Evolutionary conservation across 352 stramenopile species (phyloP), one percentile per base, ranked within the genome.

Genomic region (Globisporangium splendens): DNA sequence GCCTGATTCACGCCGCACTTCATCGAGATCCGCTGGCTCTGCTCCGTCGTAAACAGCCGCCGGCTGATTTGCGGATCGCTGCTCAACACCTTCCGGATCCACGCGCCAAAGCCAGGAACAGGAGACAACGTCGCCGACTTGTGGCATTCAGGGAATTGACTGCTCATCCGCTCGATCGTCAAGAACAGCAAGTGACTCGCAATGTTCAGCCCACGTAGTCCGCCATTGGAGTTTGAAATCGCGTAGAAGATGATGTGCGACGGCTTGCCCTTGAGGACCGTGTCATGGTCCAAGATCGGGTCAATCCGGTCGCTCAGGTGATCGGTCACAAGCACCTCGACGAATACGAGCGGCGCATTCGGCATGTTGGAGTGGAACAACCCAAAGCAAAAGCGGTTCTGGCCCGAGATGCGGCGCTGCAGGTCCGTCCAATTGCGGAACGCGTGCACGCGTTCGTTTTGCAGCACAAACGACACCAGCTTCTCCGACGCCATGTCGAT

Each of bases 171-270:
- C 47, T 90, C 77, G 46, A 95, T 93, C 10, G 85, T 92, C 31
- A 93, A 63, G 46, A 95, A 95, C 17, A 95, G 61, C 54, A 95
- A 63, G 22, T 95, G 85, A 24, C 81, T 92, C 18, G 81, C 85
- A 0, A 89, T 87, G 55, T 95, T 95, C 21, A 95, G 56, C 39
- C 85, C 85, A 0, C 80, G 81, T n/a, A 95, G 71, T 14, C 85
- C 85, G 17, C 63, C 62, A 61, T 95, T 91, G 18, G 83, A 76
- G 53, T 88, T 95, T 2, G 81, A 92, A 14, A 95, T 88, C 17
- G 85, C 87, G 53, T 95, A 95, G 50, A 93, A 95, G 42, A 95
- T 79, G n/a, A 89, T 81, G 55, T 95, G 85, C 14, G 83, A 86
- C 6, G 81, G 83, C 4, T 72, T 73, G 20, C 51, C 54, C 24